These are phyloP conservation scores for Aspergillus amoenus DNA, from an alignment of 2,329 filamentous ascomycete species.

Conservation along the genomic window DNA sequence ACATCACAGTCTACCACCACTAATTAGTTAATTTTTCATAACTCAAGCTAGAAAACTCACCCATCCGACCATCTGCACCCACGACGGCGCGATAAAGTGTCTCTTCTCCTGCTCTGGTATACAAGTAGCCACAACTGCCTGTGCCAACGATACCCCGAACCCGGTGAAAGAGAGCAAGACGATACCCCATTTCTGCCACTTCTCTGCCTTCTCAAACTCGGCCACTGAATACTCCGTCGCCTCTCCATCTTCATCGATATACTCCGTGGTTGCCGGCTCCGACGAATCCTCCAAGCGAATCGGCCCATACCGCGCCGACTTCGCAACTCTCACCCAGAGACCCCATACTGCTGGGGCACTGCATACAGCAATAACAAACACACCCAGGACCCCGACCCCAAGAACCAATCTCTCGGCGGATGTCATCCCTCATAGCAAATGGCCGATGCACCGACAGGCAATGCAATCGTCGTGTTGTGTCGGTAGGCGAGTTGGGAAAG, in stretches of 20 bases:
- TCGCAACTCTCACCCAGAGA: conserved; percentile 19
- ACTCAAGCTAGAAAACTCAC: conserved; percentile 47
- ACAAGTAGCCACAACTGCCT: conserved; percentile 53
- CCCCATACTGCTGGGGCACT: conserved; percentile 28
- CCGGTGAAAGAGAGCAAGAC: conserved; percentile 56
- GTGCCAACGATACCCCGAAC: conserved; percentile 55
- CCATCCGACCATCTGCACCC: conserved; percentile 62
- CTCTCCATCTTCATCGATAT: conserved; percentile 69
- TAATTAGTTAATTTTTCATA: background rate
- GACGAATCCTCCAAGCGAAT: conserved; percentile 20
- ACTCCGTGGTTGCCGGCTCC: conserved; percentile 44
- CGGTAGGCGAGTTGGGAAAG: background rate
- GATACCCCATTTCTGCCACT: conserved; percentile 56
- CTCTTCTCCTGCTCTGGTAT: conserved; percentile 15
- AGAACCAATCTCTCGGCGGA: conserved; percentile 20
- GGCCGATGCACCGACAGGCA: background rate
- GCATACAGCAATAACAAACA: conserved; percentile 23
- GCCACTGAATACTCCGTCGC: conserved; percentile 64
- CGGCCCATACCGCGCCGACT: background rate
- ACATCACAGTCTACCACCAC: conserved; percentile 26
- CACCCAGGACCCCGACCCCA: conserved; percentile 23
- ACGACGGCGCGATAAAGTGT: conserved; percentile 53
- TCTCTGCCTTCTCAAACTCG: conserved; percentile 57
- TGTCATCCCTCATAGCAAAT: conserved; percentile 21
- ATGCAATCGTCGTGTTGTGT: no score